Conservation (phyloP, 768 basidiomycete genomes). For the Trametes gibbosa region DNA sequence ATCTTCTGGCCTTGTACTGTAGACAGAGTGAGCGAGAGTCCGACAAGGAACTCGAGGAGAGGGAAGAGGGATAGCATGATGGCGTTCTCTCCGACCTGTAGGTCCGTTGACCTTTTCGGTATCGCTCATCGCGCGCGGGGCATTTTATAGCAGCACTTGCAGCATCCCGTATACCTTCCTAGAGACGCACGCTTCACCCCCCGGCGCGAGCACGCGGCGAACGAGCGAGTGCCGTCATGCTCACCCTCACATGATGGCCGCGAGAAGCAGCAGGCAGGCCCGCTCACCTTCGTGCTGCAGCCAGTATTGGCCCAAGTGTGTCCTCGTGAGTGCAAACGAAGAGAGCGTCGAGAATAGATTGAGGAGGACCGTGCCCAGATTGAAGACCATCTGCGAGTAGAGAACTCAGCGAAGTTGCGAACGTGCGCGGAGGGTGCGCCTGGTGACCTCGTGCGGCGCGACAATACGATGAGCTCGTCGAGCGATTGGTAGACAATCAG, state of each 20-base stretch:
- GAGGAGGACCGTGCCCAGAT: not conserved
- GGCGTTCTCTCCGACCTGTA: not conserved
- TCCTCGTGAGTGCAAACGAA: slow-evolving; percentile 10
- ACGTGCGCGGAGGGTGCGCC: not conserved
- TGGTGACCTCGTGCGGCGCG: not conserved
- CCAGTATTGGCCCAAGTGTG: not conserved
- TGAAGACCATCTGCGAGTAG: not conserved
- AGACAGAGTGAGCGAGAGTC: not conserved
- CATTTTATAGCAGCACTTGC: not conserved
- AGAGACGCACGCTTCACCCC: not conserved
- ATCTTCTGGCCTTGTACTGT: slow-evolving; percentile 10
- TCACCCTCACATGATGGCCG: slow-evolving; percentile 15
- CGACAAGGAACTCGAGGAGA: not conserved
- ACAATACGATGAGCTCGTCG: not conserved
- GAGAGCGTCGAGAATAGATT: slow-evolving; percentile 16
- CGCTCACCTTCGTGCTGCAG: slow-evolving; percentile 9
- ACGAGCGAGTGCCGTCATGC: slow-evolving; percentile 12
- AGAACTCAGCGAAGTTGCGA: not conserved
- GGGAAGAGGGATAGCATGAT: not conserved
- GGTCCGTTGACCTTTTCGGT: not conserved
- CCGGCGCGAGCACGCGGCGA: not conserved
- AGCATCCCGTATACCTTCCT: not conserved
- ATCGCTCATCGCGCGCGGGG: not conserved
- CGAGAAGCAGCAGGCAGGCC: slow-evolving; percentile 8
- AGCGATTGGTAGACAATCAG: too few relatives aligned